phyloP scores from a whole-genome alignment of 192 early-diverging fungal species.

The Podila minutissima region DNA sequence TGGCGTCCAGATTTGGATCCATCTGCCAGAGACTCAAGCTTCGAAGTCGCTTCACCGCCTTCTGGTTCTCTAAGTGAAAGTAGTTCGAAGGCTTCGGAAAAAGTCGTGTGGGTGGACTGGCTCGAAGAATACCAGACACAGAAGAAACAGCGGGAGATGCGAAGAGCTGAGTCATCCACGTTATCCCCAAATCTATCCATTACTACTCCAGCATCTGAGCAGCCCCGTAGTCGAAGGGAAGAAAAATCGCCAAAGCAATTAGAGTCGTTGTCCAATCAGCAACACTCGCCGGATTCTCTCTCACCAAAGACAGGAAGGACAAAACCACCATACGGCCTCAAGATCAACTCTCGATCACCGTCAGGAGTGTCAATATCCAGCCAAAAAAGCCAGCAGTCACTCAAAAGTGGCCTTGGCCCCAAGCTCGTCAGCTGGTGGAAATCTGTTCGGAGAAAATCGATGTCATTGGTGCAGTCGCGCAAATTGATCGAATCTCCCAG shows the following conservation, averaged over 20 bases:
- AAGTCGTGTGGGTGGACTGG: slow-evolving; percentile 49
- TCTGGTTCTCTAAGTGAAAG: neutral
- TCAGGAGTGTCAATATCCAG: slow-evolving; percentile 40
- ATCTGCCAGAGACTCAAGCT: neutral
- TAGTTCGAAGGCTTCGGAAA: slow-evolving; percentile 4
- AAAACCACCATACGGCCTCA: slow-evolving; percentile 29
- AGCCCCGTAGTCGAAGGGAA: neutral
- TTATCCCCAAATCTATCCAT: slow-evolving; percentile 24
- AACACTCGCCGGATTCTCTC: slow-evolving; percentile 3
- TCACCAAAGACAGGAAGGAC: slow-evolving; percentile 16
- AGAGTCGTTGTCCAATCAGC: neutral
- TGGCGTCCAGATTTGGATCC: slow-evolving; percentile 41
- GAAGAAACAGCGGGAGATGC: slow-evolving; percentile 20
- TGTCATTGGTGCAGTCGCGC: slow-evolving; percentile 36
- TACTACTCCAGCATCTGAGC: slow-evolving; percentile 20
- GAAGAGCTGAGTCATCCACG: slow-evolving; percentile 23
- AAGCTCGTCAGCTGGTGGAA: slow-evolving; percentile 53
- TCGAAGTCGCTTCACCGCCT: neutral
- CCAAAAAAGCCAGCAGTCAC: slow-evolving; percentile 49
- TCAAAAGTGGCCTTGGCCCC: slow-evolving; percentile 42
- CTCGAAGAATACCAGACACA: slow-evolving; percentile 41
- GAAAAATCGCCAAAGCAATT: neutral
- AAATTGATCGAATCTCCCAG: slow-evolving; percentile 13
- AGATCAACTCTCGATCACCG: slow-evolving; percentile 29
- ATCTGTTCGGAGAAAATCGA: slow-evolving; percentile 45